Base-by-base conservation (phyloP, 768 basidiomycete genomes). In the Russula griseocarnosa region DNA sequence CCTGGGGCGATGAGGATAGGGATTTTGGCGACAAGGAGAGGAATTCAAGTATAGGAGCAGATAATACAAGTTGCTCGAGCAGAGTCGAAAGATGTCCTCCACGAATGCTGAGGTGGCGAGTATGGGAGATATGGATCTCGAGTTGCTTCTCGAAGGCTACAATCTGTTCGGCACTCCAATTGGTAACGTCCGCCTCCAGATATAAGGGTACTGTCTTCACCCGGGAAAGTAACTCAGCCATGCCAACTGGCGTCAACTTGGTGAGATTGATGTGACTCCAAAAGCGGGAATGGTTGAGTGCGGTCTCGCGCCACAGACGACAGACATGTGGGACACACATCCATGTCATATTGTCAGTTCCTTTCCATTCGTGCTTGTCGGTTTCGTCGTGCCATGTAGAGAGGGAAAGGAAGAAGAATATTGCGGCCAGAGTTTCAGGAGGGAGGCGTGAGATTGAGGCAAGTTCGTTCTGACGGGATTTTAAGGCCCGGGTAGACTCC, bases 231-330 rank as follows among this genome's bases (percentile, higher is more conserved):
- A 66, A 53, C 44, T 51, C 53, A 20, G 30, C 16, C 9, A 42
- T 46, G 3, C 52, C 58, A 24, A 10, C 53, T 16, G 28, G 10
- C 1, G 47, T 56, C 18, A 57, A 10, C 14, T 16, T 57, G 16
- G 53, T 30, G 32, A 66, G 60, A 3, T 55, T 18, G 49, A 66
- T 32, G 22, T 51, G 54, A 38, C 52, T 56, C 62, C 62, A 66
- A 30, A 66, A 28, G 13, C 32, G 51, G 49, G 58, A 58, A 22
- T 60, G 24, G 11, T 49, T 26, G 32, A 66, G 54, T 24, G 66
- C 62, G 22, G 60, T 57, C 16, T 66, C 49, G n/a, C 62, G 66
- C 66, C 66, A 66, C 36, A 8, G 62, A 22, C 38, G 66, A 20
- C 62, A 66, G 28, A 66, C 66, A n/a, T 60, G 62, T 8, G 66